These are phyloP conservation scores for Trichomonas vaginalis DNA, from an alignment of 208 protist genomes.

Conservation along the genomic window DNA sequence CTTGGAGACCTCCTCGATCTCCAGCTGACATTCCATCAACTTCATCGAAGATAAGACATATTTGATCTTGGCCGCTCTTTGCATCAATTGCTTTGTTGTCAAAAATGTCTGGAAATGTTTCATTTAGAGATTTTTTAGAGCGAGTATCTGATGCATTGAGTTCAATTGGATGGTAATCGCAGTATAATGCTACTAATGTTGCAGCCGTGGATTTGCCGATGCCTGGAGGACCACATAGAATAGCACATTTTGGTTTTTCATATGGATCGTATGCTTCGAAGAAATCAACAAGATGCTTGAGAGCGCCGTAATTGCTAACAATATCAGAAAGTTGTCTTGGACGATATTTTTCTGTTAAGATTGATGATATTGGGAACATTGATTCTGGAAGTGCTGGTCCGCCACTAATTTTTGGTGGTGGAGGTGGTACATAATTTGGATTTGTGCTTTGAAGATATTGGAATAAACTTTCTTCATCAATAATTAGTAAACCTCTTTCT, in stretches of 20 bases:
- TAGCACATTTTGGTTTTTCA: slow-evolving; percentile 35
- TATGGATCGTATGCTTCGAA: neutral
- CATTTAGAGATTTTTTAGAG: slow-evolving; percentile 65
- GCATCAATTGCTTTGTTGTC: slow-evolving; percentile 38
- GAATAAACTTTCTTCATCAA: neutral
- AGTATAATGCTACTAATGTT: slow-evolving; percentile 58
- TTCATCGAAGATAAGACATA: slow-evolving; percentile 88
- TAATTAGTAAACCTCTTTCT: neutral
- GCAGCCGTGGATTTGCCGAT: slow-evolving; percentile 94
- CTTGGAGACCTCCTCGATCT: slow-evolving; percentile 82
- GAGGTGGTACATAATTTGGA: neutral
- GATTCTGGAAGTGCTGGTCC: neutral
- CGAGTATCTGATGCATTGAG: slow-evolving; percentile 94
- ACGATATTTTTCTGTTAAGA: neutral
- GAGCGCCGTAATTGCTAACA: neutral
- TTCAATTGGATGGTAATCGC: slow-evolving; percentile 71
- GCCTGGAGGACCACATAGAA: slow-evolving; percentile 76
- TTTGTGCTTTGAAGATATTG: neutral
- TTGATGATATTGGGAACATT: neutral
- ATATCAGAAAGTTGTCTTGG: neutral
- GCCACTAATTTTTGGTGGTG: neutral
- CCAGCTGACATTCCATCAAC: slow-evolving; percentile 83
- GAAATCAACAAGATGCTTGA: neutral
- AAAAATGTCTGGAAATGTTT: slow-evolving; percentile 49
- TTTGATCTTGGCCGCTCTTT: neutral